These are phyloP conservation scores for Dissophora ornata DNA, from an alignment of 192 early-diverging fungal species.

Conservation along the genomic window DNA sequence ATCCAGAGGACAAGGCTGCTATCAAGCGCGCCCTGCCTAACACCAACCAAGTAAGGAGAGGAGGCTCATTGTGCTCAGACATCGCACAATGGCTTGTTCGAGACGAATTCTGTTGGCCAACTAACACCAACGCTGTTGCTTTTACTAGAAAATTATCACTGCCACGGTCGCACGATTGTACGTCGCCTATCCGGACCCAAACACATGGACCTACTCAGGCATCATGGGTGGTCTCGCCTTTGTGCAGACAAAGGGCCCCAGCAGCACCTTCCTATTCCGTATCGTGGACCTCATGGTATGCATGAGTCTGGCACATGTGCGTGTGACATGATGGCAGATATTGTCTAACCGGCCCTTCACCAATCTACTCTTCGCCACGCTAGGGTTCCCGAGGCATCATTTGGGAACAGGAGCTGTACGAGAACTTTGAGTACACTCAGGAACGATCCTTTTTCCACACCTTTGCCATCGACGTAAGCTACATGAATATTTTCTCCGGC, in stretches of 20 bases:
- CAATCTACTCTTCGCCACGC: too few relatives aligned
- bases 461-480: slow-evolving; percentile 72
- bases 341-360: too few relatives aligned
- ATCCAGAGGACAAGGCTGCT: slow-evolving; percentile 71
- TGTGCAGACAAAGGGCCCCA: slow-evolving; percentile 61
- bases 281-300: slow-evolving; percentile 73
- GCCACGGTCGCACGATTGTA: slow-evolving; percentile 82
- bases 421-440: slow-evolving; percentile 73
- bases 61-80: too few relatives aligned
- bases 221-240: slow-evolving; percentile 77
- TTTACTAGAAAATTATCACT: slow-evolving; percentile 77
- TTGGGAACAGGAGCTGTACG: slow-evolving; percentile 87
- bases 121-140: neutral
- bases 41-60: slow-evolving; percentile 60
- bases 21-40: slow-evolving; percentile 73
- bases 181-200: slow-evolving; percentile 74
- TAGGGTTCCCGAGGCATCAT: slow-evolving; percentile 66
- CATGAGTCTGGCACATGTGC: too few relatives aligned
- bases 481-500: too few relatives aligned
- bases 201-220: slow-evolving; percentile 75
- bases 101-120: too few relatives aligned
- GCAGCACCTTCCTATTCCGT: slow-evolving; percentile 72
- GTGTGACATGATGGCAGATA: too few relatives aligned
- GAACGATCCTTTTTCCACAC: slow-evolving; percentile 77
- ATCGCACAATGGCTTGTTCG: too few relatives aligned